phyloP scores from a whole-genome alignment of 345 rosid genomes.

The Mangifera indica region DNA sequence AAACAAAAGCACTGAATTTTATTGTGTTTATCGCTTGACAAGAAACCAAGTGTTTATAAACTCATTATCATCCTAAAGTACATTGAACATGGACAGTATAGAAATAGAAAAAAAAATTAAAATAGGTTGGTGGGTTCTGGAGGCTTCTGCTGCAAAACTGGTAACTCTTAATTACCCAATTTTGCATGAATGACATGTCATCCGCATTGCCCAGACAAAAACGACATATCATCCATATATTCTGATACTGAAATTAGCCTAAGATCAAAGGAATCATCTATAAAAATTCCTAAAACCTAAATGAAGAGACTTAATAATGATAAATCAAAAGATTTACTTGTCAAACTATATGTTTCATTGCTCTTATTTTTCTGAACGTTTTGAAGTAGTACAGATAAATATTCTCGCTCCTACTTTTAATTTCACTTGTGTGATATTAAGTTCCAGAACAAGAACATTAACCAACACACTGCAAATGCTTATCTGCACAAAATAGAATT shows the following conservation, averaged over 20 bases:
- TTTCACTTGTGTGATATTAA: slow-evolving; percentile 4
- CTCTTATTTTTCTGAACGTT: background rate
- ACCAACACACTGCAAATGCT: slow-evolving; percentile 14
- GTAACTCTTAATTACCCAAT: background rate
- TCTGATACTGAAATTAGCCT: too few relatives aligned
- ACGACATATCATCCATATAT: background rate
- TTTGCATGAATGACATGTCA: too few relatives aligned
- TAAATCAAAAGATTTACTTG: too few relatives aligned
- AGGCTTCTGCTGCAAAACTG: background rate
- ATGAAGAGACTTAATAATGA: too few relatives aligned
- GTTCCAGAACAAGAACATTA: background rate
- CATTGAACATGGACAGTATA: slow-evolving; percentile 9
- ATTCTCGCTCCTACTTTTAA: background rate
- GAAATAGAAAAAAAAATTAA: background rate
- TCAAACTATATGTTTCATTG: background rate
- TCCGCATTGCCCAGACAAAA: background rate
- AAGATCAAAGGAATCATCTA: too few relatives aligned
- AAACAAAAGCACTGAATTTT: background rate
- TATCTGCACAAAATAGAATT: slow-evolving; percentile 25
- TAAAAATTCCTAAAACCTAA: too few relatives aligned
- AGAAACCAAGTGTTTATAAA: background rate
- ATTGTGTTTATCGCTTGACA: background rate
- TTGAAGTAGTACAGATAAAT: too few relatives aligned
- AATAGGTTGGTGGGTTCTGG: background rate
- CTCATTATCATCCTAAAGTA: background rate